Evolutionary conservation across 768 basidiomycete genomes (phyloP), one percentile per base, ranked within the genome.

Genomic region (Rhodosporidiobolus odoratus): DNA sequence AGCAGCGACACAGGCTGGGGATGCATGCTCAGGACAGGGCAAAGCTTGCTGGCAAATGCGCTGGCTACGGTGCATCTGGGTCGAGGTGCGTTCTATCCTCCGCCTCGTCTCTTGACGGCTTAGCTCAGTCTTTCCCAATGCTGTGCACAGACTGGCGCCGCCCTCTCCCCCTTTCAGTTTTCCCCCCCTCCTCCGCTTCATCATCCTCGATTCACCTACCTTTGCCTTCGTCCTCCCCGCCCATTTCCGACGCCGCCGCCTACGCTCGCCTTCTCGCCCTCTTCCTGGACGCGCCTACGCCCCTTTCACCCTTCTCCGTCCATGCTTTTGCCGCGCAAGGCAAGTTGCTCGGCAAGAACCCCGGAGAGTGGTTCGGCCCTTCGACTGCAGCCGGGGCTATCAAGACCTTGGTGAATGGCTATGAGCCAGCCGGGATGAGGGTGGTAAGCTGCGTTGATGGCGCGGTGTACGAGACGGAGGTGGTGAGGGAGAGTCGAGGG

Each of bases 361-460:
- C 97, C 0, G 95, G 95, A 1, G 89, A 92, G 79, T 98, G 95
- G 95, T 98, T 98, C 77, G 95, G 95, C 0, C 95, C 95, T 0
- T 94, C 91, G 77, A 92, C 91, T 0, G 96, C 95, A n/a, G 93
- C 94, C 13, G 93, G 94, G 45, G 94, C 92, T 17, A 89, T 98
- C 81, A 92, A 89, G 89, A 83, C 87, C 0, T 85, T 97, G 19
- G 88, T 90, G 21, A 85, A 87, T 71, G 83, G 84, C 0, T 97
- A 89, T 80, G 88, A 91, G 7, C 87, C 89, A 63, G 88, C 89
- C 30, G 88, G 88, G 0, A 81, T 97, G 15, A 87, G 89, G 13
- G 91, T 96, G 2, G 84, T 89, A 3, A 84, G 92, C 16, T 92
- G 93, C 9, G 84, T 85, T 0, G 95, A 98, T 75, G 85, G 89